These are phyloP conservation scores for Cladosporium sp. DNA, from an alignment of 2,329 filamentous ascomycete species.

Conservation along the genomic window DNA sequence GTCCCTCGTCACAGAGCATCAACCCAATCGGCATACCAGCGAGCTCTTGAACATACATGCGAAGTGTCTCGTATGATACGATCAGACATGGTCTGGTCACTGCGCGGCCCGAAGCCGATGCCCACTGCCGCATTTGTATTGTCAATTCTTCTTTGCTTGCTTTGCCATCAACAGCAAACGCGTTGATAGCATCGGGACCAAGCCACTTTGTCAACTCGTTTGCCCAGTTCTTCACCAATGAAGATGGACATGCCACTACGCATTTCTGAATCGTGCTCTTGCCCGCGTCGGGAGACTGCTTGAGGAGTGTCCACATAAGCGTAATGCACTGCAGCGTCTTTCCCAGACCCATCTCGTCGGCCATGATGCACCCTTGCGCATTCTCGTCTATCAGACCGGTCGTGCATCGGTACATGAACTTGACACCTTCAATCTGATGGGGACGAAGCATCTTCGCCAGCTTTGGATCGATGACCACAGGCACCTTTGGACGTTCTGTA, in stretches of 20 bases:
- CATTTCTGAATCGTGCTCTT: constrained; percentile 93
- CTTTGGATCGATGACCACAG: constrained; percentile 90
- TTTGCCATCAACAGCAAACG: constrained; percentile 96
- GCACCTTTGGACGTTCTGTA: constrained; percentile 80
- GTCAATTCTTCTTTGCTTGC: constrained; percentile 90
- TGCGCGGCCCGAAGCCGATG: constrained; percentile 81
- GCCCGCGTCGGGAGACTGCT: constrained; percentile 93
- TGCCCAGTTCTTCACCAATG: constrained; percentile 95
- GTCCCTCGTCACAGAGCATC: constrained; percentile 92
- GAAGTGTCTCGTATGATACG: constrained; percentile 93
- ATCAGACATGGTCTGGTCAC: constrained; percentile 92
- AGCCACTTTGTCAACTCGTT: constrained; percentile 97
- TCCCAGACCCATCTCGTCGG: constrained; percentile 96
- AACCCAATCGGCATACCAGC: constrained; percentile 87
- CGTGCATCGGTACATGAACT: constrained; percentile 92
- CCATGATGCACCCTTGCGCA: constrained; percentile 98
- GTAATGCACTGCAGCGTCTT: constrained; percentile 98
- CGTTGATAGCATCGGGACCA: constrained; percentile 81
- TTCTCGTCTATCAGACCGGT: constrained; percentile 93
- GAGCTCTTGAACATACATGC: constrained; percentile 84
- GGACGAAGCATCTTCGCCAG: constrained; percentile 86
- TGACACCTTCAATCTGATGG: constrained; percentile 96
- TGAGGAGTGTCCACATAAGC: constrained; percentile 92
- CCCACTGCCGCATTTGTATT: constrained; percentile 89
- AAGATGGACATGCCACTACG: constrained; percentile 93